phyloP scores from a whole-genome alignment of 2,329 filamentous ascomycete genomes.

The Fusarium marasasianum region DNA sequence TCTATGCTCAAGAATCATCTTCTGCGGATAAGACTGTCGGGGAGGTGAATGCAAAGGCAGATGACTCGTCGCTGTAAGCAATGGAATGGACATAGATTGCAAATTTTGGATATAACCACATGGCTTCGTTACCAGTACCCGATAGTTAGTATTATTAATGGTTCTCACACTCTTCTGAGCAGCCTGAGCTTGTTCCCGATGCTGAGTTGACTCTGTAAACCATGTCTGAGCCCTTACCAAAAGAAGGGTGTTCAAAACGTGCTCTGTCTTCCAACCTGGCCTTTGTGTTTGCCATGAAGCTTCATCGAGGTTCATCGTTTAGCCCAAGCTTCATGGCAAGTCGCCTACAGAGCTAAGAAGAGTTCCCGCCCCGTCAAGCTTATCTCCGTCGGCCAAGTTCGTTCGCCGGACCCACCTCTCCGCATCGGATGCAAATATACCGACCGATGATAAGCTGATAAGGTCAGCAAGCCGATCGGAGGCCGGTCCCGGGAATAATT shows the following conservation, averaged over 20 bases:
- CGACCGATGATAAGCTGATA: background rate
- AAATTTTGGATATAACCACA: fast-evolving
- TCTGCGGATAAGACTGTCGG: background rate
- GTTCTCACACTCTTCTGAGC: background rate
- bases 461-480: background rate
- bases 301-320: no score
- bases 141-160: background rate
- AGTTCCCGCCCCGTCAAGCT: background rate
- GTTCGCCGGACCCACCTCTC: background rate
- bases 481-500: background rate
- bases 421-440: background rate
- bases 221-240: background rate
- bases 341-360: no score
- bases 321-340: no score
- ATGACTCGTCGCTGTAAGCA: background rate
- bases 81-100: background rate
- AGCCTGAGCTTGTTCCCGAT: background rate
- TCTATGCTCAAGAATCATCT: background rate
- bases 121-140: background rate
- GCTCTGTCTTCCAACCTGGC: fast-evolving
- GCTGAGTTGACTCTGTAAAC: background rate
- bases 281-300: background rate
- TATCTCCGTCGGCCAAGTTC: background rate
- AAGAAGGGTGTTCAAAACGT: background rate
- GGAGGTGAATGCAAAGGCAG: background rate